Evolutionary conservation across 352 stramenopile species (phyloP), one percentile per base, ranked within the genome.

Genomic region (Globisporangium alternatum): DNA sequence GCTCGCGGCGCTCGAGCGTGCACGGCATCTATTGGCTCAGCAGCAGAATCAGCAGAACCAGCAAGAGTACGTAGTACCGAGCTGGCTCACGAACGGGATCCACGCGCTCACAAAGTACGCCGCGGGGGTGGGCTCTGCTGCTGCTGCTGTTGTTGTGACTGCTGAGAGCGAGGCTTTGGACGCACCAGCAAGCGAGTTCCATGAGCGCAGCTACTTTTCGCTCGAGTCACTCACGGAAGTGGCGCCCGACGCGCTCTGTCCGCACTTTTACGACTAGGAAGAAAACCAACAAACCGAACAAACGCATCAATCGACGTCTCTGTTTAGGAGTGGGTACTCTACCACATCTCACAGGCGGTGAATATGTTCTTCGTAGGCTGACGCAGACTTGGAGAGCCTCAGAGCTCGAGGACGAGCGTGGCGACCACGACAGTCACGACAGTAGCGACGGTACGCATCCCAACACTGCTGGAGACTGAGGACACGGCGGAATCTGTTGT

Each of bases 121-220:
- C 7, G 25, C 56, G 0, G 57, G 3, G 1, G 17, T 10, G 3
- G 37, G 6, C 2, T 22, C 15, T 19, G 21, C 5, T 28, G 39
- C 17, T 2, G 25, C 15, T 19, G 21, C 5, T 28, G 39, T 9
- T 2, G 25, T 28, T 28, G 25, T 28, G 25, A 2, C 25, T 28
- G 25, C 25, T 28, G 25, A 28, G 25, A 28, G 25, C 25, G 25
- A 28, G 25, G 25, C 25, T 28, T 28, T 28, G 25, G 25, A 28
- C 25, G 25, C 25, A 28, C 25, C 72, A 49, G 57, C 74, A 13
- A 62, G 70, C 3, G 81, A 91, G 59, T 81, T 87, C 39, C 73
- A 86, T 25, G 77, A 89, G 28, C 71, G 73, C 22, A 83, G 75
- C 53, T 83, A 81, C 57, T 89, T 87, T 55, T 86, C 79, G 12